Percentiles rank a stretch among this genome's conserved stretches.
These are phyloP conservation scores for Akanthomyces muscarius DNA, from an alignment of 2,329 filamentous ascomycete genomes.

Conservation along the genomic window DNA sequence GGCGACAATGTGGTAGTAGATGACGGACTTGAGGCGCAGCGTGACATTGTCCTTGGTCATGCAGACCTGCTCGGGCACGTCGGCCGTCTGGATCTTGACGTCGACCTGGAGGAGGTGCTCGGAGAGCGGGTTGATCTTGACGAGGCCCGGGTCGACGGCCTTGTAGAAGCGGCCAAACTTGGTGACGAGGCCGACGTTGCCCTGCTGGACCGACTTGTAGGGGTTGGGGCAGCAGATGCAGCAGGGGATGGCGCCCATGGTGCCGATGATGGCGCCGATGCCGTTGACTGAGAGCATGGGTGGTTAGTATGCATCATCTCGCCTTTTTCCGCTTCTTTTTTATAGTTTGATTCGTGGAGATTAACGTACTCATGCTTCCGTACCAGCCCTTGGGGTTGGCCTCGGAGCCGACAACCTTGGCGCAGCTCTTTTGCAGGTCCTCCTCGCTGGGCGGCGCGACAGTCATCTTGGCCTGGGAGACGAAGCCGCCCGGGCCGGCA, in stretches of 20 bases:
- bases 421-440: slow-evolving; percentile 82
- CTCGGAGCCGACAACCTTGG: slow-evolving; percentile 59
- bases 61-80: slow-evolving; percentile 93
- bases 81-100: slow-evolving; percentile 98
- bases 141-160: slow-evolving; percentile 91
- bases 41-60: slow-evolving; percentile 99
- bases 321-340: background rate
- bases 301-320: background rate
- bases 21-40: slow-evolving; percentile 88
- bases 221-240: slow-evolving; percentile 92
- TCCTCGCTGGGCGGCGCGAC: slow-evolving; percentile 78
- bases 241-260: slow-evolving; percentile 82
- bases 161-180: slow-evolving; percentile 94
- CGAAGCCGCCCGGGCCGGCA: slow-evolving; percentile 40
- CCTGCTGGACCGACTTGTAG: slow-evolving; percentile 87
- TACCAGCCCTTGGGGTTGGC: slow-evolving; percentile 81
- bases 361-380: slow-evolving; percentile 69
- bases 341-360: background rate
- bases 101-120: slow-evolving; percentile 89
- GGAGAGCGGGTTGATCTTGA: slow-evolving; percentile 94
- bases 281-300: slow-evolving; percentile 55
- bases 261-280: slow-evolving; percentile 72
- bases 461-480: slow-evolving; percentile 52
- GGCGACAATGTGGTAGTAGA: slow-evolving; percentile 96
- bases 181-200: slow-evolving; percentile 91